Base-by-base conservation (phyloP, 345 rosid species). In the Schrenkiella parvula region DNA sequence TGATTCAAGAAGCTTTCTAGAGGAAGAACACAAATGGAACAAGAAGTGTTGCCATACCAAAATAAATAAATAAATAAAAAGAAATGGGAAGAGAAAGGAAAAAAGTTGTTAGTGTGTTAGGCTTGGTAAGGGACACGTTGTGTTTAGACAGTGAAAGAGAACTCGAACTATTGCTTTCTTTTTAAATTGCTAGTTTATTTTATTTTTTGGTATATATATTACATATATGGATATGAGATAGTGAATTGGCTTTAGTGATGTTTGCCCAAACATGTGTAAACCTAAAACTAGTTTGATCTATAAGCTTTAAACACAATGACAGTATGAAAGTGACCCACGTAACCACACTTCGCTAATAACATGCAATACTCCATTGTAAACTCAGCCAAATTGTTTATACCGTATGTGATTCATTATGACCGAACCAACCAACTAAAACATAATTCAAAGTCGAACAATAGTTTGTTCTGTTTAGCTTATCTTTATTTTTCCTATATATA, bases 61-160 rank as follows among this genome's bases (percentile, higher is more conserved):
- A n/a, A n/a, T n/a, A n/a, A n/a, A n/a, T n/a, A n/a, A n/a, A n/a
- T n/a, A n/a, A n/a, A n/a, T n/a, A n/a, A n/a, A n/a, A n/a, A n/a
- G n/a, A n/a, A n/a, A n/a, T n/a, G n/a, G n/a, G n/a, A n/a, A n/a
- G n/a, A n/a, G n/a, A n/a, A n/a, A n/a, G n/a, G n/a, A n/a, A n/a
- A n/a, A n/a, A n/a, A n/a, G n/a, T n/a, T 73, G 43, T 46, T 55
- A 46, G 31, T 55, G 77, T 44, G 50, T 44, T 64, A 8, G 51
- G 41, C n/a, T 64, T 44, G 51, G 6, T 26, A 4, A 18, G 22
- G 2, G 58, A 73, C 71, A 73, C 71, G 77, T 54, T 43, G 57
- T 64, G 44, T 7, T 15, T 9, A 18, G 52, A 62, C 22, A 41
- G 1, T n/a, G 62, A 41, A 50, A 59, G 67, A 67, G 0, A 53